A percentile compares a stretch with the other conserved stretches of the same genome.
These are phyloP conservation scores for Suhomyces choctaworum DNA, from an alignment of 1,139 yeast genomes.

Conservation along the genomic window DNA sequence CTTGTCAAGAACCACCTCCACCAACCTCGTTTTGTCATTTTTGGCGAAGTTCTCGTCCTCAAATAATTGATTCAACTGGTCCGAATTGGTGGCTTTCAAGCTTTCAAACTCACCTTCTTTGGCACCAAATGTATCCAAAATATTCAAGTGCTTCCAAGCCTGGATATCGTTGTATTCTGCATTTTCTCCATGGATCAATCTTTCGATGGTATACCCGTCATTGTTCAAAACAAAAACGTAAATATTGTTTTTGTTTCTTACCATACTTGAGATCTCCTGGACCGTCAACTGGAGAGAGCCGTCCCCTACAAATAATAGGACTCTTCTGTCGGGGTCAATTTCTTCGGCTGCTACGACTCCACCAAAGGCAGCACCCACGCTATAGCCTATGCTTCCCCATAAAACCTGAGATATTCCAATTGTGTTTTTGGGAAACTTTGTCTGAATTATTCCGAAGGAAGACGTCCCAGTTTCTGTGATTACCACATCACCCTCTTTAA, in stretches of 20 bases:
- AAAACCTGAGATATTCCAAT: constrained; percentile 39
- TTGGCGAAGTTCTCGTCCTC: constrained; percentile 52
- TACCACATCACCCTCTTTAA: constrained; percentile 33
- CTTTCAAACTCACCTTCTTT: constrained; percentile 49
- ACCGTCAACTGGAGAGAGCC: constrained; percentile 87
- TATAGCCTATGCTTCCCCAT: constrained; percentile 31
- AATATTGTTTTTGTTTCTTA: constrained; percentile 75
- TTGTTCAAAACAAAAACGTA: constrained; percentile 80
- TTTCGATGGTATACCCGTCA: constrained; percentile 85
- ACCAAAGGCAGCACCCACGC: constrained; percentile 30
- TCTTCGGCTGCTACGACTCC: constrained; percentile 49
- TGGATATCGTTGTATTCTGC: constrained; percentile 79
- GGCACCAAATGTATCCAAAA: constrained; percentile 72
- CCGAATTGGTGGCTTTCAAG: constrained; percentile 56
- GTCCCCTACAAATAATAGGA: constrained; percentile 79
- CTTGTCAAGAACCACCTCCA: constrained; percentile 74
- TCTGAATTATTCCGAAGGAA: constrained; percentile 37
- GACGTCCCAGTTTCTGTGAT: constrained; percentile 42
- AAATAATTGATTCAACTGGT: constrained; percentile 63
- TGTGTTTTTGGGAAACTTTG: constrained; percentile 31
- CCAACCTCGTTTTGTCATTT: constrained; percentile 65
- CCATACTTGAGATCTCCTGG: constrained; percentile 81
- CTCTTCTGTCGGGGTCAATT: constrained; percentile 65
- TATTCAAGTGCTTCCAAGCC: constrained; percentile 70
- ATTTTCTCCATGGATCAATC: constrained; percentile 76